These are phyloP conservation scores for Gossypium lobatum DNA, from an alignment of 441 rosid species.

Conservation along the genomic window DNA sequence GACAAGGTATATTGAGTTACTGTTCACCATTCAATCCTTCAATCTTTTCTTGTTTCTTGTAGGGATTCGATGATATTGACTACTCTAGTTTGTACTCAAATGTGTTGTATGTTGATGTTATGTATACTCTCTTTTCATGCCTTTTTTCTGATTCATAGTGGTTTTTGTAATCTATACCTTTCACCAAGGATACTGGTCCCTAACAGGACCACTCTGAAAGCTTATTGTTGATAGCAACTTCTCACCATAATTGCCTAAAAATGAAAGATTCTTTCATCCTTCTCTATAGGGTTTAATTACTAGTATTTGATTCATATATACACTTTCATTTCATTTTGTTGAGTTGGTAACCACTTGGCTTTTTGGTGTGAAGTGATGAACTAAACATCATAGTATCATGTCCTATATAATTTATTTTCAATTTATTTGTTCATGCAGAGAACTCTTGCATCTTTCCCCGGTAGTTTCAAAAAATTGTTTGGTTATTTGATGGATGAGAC, in stretches of 20 bases:
- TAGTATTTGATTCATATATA: neutral
- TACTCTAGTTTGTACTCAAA: neutral
- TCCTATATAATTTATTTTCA: neutral
- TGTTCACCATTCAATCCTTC: neutral
- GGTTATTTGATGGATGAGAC: conserved; percentile 11
- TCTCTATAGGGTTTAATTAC: neutral
- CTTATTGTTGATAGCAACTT: conserved; percentile 18
- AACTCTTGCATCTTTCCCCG: conserved; percentile 32
- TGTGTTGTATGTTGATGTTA: neutral
- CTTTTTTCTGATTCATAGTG: conserved; percentile 8
- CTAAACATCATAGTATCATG: neutral
- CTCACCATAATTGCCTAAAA: conserved; percentile 10
- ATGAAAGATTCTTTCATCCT: conserved; percentile 8
- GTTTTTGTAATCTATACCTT: conserved; percentile 5
- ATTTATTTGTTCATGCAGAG: conserved; percentile 23
- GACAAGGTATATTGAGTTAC: conserved; percentile 33
- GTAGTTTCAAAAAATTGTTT: conserved; percentile 32
- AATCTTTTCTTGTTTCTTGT: neutral
- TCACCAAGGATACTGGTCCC: neutral
- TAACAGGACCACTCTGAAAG: conserved; percentile 8
- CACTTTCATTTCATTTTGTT: conserved; percentile 6
- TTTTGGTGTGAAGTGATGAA: neutral
- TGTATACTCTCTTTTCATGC: neutral
- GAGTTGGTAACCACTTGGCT: conserved; percentile 9
- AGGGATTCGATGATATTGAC: neutral